Conservation (phyloP, 805 yeast genomes). For the Zygotorulaspora chibaensis region DNA sequence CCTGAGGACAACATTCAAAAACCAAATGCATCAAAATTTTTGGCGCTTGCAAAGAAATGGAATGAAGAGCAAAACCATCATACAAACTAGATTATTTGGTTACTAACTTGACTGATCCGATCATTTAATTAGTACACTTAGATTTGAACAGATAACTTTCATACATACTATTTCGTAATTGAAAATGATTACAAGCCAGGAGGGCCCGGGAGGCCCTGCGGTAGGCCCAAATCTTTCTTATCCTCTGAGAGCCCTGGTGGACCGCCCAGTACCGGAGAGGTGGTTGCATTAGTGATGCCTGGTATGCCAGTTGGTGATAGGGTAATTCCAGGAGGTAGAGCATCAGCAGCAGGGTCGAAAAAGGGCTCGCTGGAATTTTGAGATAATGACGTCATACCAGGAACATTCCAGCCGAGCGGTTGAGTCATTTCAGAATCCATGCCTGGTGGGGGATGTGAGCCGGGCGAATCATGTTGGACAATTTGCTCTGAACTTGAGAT, state of each 20-base stretch:
- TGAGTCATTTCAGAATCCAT: slow-evolving; percentile 2
- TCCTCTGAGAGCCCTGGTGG: slow-evolving; percentile 22
- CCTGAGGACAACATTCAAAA: slow-evolving; percentile 48
- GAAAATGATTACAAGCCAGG: slow-evolving; percentile 28
- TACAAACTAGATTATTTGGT: not conserved
- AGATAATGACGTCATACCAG: slow-evolving; percentile 11
- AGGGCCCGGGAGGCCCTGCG: slow-evolving; percentile 30
- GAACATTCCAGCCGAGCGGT: slow-evolving; percentile 4
- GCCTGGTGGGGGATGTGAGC: slow-evolving; percentile 6
- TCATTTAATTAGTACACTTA: slow-evolving; percentile 7
- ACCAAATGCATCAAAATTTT: slow-evolving; percentile 33
- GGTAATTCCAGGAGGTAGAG: slow-evolving; percentile 7
- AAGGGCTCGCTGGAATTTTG: not conserved
- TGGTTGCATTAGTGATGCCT: slow-evolving; percentile 6
- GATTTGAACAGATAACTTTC: slow-evolving; percentile 1
- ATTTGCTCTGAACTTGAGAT: not conserved
- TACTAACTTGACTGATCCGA: not conserved
- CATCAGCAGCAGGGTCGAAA: not conserved
- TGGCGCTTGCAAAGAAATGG: slow-evolving; percentile 51
- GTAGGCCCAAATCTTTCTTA: slow-evolving; percentile 17
- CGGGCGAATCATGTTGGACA: not conserved
- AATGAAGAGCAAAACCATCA: slow-evolving; percentile 25
- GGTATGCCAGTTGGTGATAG: slow-evolving; percentile 1
- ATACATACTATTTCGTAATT: slow-evolving; percentile 9
- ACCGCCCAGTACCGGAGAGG: slow-evolving; percentile 30